Evolutionary conservation across 192 early-diverging fungal genomes (phyloP), one percentile per base, ranked within the genome.

Genomic region (Umbelopsis sp.): DNA sequence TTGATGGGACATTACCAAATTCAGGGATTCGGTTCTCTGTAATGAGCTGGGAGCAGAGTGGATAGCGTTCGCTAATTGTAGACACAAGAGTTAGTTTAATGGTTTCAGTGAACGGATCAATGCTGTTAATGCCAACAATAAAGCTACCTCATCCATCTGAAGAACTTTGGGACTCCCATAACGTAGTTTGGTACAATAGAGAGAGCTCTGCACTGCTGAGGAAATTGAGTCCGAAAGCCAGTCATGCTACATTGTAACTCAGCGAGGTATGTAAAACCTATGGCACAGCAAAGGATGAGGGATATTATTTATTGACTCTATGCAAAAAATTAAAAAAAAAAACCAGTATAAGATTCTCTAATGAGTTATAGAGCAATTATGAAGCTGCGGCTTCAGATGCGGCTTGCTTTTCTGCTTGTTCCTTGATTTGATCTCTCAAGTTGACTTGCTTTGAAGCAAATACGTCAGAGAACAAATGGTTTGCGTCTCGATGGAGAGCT

Each of bases 121-220:
- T n/a, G n/a, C 31, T 17, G 16, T 25, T 17, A 44, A n/a, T 45
- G 31, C n/a, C 4, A 21, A 14, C 24, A n/a, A 17, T 32, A 31
- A 70, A 7, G 22, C 56, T 86, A 89, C 87, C 89, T 90, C 70
- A 98, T 93, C 97, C 97, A 98, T 83, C 95, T 86, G 81, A 98
- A 98, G 77, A 97, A 98, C 85, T 98, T 91, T 71, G 91, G 92
- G 71, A 94, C 92, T 68, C 93, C 93, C 93, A 94, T 94, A 22
- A 24, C 8, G 56, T 17, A 34, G 31, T 31, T 21, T 62, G 7
- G 12, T 22, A 62, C 56, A 62, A 62, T 62, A 62, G 38, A 41
- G 12, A 41, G n/a, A n/a, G n/a, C n/a, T n/a, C n/a, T n/a, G 38
- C 38, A 41, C 8, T 41, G 38, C 2, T 3, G 4, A 4, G 38